Percentiles rank a stretch among this genome's conserved stretches.
These are phyloP conservation scores for Amanita pseudoporphyria DNA, from an alignment of 768 basidiomycete genomes.

Conservation along the genomic window DNA sequence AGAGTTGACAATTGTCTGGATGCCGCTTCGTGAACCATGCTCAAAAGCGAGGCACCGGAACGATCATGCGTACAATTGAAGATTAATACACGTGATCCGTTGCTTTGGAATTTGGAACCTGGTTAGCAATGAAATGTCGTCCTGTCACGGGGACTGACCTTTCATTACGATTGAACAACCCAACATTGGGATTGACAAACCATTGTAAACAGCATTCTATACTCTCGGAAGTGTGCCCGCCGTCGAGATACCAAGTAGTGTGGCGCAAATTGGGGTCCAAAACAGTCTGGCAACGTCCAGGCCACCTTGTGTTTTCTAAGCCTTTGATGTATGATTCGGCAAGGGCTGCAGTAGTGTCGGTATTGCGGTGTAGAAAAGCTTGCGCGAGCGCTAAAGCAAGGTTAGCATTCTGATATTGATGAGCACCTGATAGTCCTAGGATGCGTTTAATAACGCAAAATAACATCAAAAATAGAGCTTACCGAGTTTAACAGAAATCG, in stretches of 20 bases:
- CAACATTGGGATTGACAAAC: constrained; percentile 61
- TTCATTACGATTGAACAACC: constrained; percentile 23
- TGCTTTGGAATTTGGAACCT: constrained; percentile 34
- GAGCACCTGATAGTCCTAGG: constrained; percentile 73
- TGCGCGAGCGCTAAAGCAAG: constrained; percentile 72
- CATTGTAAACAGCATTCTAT: constrained; percentile 80
- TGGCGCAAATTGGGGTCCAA: constrained; percentile 40
- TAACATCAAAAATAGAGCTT: constrained; percentile 9
- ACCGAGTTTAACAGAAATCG: constrained; percentile 59
- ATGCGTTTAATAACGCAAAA: constrained; percentile 1
- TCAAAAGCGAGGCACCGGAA: constrained; percentile 66
- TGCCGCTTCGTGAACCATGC: constrained; percentile 43
- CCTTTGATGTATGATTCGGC: constrained; percentile 49
- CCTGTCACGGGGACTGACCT: constrained; percentile 2
- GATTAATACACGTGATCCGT: constrained; percentile 51
- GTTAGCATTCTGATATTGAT: constrained; percentile 83
- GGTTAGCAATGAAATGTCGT: constrained; percentile 7
- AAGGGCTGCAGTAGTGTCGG: constrained; percentile 24
- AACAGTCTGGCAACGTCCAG: constrained; percentile 88
- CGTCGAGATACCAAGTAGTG: constrained; percentile 87
- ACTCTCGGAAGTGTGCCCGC: constrained; percentile 92
- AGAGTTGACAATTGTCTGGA: constrained; percentile 35
- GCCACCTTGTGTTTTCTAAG: constrained; percentile 75
- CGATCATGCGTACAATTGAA: constrained; percentile 96
- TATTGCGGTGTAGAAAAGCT: constrained; percentile 43